Conservation (phyloP, 306 rosid genomes). For the Aeschynomene evenia region DNA sequence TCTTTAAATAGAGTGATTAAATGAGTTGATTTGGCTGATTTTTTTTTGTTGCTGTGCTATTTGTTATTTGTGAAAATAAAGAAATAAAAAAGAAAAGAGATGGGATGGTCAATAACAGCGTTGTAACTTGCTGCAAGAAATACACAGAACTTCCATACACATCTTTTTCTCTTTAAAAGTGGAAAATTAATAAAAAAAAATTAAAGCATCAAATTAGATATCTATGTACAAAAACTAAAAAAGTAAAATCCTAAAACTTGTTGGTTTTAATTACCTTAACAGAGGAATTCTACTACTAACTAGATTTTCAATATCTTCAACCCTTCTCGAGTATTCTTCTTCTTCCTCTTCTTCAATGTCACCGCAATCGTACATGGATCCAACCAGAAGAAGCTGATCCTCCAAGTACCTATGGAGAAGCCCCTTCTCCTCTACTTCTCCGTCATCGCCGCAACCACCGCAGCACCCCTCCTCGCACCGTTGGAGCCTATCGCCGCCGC, state of each 20-base stretch:
- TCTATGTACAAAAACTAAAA: constrained; percentile 13
- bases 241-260: neutral
- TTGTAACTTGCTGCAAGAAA: neutral
- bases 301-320: constrained; percentile 6
- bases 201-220: neutral
- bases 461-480: constrained; percentile 43
- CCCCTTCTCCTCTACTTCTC: constrained; percentile 27
- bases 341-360: neutral
- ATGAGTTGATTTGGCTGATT: too few relatives aligned
- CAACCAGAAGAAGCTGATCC: constrained; percentile 44
- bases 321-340: constrained; percentile 10
- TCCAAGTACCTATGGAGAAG: constrained; percentile 43
- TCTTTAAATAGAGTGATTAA: too few relatives aligned
- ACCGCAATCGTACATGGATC: constrained; percentile 49
- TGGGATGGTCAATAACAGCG: neutral
- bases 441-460: neutral
- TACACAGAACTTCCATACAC: neutral
- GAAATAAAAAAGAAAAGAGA: neutral
- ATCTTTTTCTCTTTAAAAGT: neutral
- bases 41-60: too few relatives aligned
- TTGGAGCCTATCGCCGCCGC: constrained; percentile 33
- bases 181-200: neutral
- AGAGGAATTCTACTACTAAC: constrained; percentile 30
- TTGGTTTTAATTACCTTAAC: constrained; percentile 15
- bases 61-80: too few relatives aligned